phyloP scores from a whole-genome alignment of 257 asterid genomes.

The Salvia rosmarinus region DNA sequence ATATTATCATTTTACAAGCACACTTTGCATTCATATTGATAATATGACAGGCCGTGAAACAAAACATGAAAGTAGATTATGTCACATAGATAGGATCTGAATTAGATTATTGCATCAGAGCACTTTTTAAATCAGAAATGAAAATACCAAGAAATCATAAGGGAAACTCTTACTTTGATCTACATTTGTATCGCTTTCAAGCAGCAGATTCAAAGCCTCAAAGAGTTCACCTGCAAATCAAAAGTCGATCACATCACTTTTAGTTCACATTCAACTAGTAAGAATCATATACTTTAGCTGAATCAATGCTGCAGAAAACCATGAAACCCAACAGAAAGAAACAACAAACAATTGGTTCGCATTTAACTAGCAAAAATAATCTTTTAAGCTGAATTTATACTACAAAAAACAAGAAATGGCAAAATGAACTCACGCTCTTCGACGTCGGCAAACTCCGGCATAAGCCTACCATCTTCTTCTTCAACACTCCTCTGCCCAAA shows the following conservation, averaged over 20 bases:
- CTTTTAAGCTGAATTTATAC: background rate
- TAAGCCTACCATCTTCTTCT: constrained; percentile 70
- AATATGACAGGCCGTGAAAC: background rate
- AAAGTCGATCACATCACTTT: constrained; percentile 20
- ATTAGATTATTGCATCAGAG: background rate
- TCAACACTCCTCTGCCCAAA: constrained; percentile 66
- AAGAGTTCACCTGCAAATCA: constrained; percentile 75
- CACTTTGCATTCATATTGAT: background rate
- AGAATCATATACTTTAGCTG: background rate
- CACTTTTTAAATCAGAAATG: background rate
- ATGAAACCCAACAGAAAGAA: background rate
- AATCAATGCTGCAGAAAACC: background rate
- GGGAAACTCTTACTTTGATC: constrained; percentile 66
- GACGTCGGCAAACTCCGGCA: constrained; percentile 85
- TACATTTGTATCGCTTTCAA: constrained; percentile 70
- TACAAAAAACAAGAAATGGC: background rate
- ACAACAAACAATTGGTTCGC: background rate
- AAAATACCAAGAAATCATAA: constrained; percentile 4
- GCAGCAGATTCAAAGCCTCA: constrained; percentile 73
- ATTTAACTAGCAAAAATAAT: background rate
- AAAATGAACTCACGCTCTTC: constrained; percentile 70
- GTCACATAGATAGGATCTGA: background rate
- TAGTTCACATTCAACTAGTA: background rate
- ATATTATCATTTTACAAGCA: background rate
- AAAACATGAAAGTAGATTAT: background rate